phyloP scores from a whole-genome alignment of 805 yeast genomes.

The Metschnikowia orientalis region DNA sequence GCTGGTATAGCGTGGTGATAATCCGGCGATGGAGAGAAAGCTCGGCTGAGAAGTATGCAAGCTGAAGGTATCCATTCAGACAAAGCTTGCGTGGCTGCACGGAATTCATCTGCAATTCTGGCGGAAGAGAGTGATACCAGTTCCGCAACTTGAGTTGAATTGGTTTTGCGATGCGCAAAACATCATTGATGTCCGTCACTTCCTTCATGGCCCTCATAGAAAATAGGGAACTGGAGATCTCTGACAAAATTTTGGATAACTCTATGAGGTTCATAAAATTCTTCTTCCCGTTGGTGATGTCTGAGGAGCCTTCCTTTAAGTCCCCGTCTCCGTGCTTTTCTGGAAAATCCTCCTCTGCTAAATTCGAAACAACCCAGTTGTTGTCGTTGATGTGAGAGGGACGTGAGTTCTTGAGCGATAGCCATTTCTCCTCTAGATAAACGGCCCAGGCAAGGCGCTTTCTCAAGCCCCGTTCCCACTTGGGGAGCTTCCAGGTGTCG shows the following conservation, averaged over 20 bases:
- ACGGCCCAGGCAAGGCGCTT: conserved; percentile 95
- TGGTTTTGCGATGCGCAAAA: conserved; percentile 76
- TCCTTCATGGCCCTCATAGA: conserved; percentile 61
- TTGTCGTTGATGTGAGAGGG: conserved; percentile 74
- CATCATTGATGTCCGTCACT: conserved; percentile 57
- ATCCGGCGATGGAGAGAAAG: conserved; percentile 79
- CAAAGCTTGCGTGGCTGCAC: conserved; percentile 59
- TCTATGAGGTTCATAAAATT: conserved; percentile 66
- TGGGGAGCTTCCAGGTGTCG: conserved; percentile 84
- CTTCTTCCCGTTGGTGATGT: conserved; percentile 64
- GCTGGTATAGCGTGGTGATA: conserved; percentile 48
- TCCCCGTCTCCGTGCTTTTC: conserved; percentile 56
- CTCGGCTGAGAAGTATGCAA: conserved; percentile 87
- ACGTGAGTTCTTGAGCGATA: conserved; percentile 71
- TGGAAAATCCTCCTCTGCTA: conserved; percentile 75
- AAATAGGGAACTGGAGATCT: conserved; percentile 67
- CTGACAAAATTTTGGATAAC: conserved; percentile 63
- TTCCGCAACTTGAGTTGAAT: conserved; percentile 63
- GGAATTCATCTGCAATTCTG: conserved; percentile 57
- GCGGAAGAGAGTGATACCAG: conserved; percentile 74
- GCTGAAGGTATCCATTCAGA: conserved; percentile 72
- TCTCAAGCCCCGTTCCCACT: conserved; percentile 91
- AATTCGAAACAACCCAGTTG: conserved; percentile 75
- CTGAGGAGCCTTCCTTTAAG: conserved; percentile 56
- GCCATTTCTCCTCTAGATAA: conserved; percentile 89